Conservation (phyloP, 2,329 filamentous ascomycete species). For the Xylariaceae sp. region DNA sequence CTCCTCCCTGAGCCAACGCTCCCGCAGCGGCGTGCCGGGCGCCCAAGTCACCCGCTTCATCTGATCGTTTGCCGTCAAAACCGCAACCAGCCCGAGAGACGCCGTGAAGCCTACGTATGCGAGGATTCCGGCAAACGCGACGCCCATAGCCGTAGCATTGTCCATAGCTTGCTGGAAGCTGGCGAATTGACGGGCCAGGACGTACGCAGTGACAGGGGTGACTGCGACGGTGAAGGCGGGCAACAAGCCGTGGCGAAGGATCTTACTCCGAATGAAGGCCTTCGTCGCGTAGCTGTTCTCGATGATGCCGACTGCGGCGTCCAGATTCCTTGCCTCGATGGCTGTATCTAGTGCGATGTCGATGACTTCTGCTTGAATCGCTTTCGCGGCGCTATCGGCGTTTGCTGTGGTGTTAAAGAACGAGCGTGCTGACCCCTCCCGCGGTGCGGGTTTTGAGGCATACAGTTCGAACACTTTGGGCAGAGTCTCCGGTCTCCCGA, state of each 20-base stretch:
- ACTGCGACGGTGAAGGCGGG: conserved; percentile 54
- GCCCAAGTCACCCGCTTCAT: conserved; percentile 93
- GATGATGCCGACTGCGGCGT: conserved; percentile 71
- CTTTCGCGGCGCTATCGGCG: conserved; percentile 64
- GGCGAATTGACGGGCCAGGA: conserved; percentile 63
- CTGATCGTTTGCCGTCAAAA: conserved; percentile 87
- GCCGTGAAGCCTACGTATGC: conserved; percentile 79
- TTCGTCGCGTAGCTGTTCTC: conserved; percentile 63
- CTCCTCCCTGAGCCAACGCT: conserved; percentile 84
- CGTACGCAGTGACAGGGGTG: conserved; percentile 65
- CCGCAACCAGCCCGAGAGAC: conserved; percentile 76
- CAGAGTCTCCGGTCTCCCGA: conserved; percentile 70
- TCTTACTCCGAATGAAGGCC: conserved; percentile 64
- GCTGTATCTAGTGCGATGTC: conserved; percentile 73
- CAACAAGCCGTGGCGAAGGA: conserved; percentile 59
- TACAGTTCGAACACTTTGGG: conserved; percentile 79
- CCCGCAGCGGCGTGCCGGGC: conserved; percentile 71
- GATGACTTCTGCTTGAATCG: conserved; percentile 67
- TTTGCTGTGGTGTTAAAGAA: conserved; percentile 59
- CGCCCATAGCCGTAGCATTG: conserved; percentile 64
- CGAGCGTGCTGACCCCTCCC: conserved; percentile 55
- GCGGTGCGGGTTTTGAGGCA: conserved; percentile 73
- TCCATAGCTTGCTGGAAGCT: conserved; percentile 73
- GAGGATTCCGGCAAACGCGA: conserved; percentile 75
- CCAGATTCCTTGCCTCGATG: conserved; percentile 72